These are phyloP conservation scores for Aeminium ludgeri DNA, from an alignment of 495 filamentous ascomycete species.

Conservation along the genomic window DNA sequence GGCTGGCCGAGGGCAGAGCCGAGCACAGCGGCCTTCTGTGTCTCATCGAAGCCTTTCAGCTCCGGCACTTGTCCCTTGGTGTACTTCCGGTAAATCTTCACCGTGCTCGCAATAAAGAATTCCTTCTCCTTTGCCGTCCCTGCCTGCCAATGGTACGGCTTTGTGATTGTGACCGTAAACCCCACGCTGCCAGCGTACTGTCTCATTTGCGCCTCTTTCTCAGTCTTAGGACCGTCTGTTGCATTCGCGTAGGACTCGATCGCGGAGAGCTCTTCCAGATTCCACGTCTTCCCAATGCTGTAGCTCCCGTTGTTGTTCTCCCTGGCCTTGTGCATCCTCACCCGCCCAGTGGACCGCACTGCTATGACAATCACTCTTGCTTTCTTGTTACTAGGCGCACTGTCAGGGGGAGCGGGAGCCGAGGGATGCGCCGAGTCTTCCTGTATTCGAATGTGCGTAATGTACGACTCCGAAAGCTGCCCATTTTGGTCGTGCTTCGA, in stretches of 20 bases:
- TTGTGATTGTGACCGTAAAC: slow-evolving; percentile 77
- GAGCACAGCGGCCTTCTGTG: slow-evolving; percentile 54
- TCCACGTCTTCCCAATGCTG: slow-evolving; percentile 97
- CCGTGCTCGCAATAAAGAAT: slow-evolving; percentile 85
- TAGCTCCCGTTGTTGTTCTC: slow-evolving; percentile 88
- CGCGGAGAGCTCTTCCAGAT: slow-evolving; percentile 64
- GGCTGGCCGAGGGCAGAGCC: slow-evolving; percentile 28
- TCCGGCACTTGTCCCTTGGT: slow-evolving; percentile 71
- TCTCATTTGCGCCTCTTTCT: slow-evolving; percentile 47
- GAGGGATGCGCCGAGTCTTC: slow-evolving; percentile 79
- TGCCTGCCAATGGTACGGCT: slow-evolving; percentile 96
- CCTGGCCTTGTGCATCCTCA: slow-evolving; percentile 89
- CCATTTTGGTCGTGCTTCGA: slow-evolving; percentile 71
- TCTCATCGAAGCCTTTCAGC: slow-evolving; percentile 64
- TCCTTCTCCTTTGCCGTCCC: slow-evolving; percentile 86
- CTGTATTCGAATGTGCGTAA: slow-evolving; percentile 79
- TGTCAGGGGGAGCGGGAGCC: slow-evolving; percentile 60
- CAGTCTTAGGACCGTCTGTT: slow-evolving; percentile 25
- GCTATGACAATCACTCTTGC: slow-evolving; percentile 78
- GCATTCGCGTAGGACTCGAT: slow-evolving; percentile 62
- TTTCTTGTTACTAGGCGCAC: slow-evolving; percentile 60
- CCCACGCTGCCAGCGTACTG: slow-evolving; percentile 65
- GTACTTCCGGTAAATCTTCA: slow-evolving; percentile 93
- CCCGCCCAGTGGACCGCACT: slow-evolving; percentile 77
- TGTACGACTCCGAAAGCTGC: slow-evolving; percentile 77